Evolutionary conservation across 2,329 filamentous ascomycete species (phyloP), one percentile per base, ranked within the genome.

Genomic region (Fusarium sp.): DNA sequence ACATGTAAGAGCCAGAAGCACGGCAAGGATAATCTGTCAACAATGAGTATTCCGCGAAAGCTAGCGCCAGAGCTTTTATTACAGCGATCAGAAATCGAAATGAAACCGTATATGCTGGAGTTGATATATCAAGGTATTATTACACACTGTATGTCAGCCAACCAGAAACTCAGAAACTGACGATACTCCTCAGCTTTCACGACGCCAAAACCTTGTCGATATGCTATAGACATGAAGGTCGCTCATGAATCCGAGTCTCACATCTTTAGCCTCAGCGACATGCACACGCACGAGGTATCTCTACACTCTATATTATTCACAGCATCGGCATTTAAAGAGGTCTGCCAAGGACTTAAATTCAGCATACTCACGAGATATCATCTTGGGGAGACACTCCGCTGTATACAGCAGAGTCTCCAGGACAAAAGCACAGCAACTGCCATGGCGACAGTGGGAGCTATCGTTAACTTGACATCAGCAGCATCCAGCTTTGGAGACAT

Each of bases 21-120:
- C 0, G 2, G 0, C 31, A 13, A 33, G 12, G 15, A 25, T 4
- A 1, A 5, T 4, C n/a, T 7, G 17, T 14, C 12, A 5, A 14
- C 12, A 0, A 35, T 15, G 49, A 52, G 7, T 15, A 27, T 52
- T 2, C 12, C 22, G 0, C 49, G 33, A 6, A 52, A 52, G 9
- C n/a, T 52, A 0, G 22, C 22, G 0, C 49, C 22, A 12, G 49
- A 52, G 9, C 9, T 36, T 20, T 1, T n/a, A 0, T 12, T 52
- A 12, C 49, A 36, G 3, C 31, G 22, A 1, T 52, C 33, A 25
- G 49, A 38, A 2, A 13, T 27, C 3, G 22, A 38, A 4, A 10
- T 38, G 2, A 38, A 52, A 7, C 22, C 49, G 0, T 52, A 38
- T 27, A 52, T 52, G 33, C 33, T 52, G 0, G 33, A 38, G 3